phyloP scores from a whole-genome alignment of 192 early-diverging fungal genomes.

The Backusella mclennaniae region DNA sequence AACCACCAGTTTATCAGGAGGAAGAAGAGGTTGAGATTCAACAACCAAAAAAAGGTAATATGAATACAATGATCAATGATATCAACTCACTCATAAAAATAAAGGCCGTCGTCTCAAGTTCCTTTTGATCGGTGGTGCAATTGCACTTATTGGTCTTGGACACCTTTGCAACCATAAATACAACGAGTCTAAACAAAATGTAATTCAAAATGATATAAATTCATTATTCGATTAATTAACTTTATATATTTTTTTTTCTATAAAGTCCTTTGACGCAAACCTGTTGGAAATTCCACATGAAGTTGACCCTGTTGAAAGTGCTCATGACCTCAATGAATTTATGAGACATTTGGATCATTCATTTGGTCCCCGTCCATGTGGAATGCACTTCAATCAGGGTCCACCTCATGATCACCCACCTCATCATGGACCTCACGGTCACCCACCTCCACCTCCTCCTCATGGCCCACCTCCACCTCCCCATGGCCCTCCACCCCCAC shows the following conservation, averaged over 20 bases:
- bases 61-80: too few relatives aligned
- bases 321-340: neutral
- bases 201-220: neutral
- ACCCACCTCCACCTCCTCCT: neutral
- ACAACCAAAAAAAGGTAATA: neutral
- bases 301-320: neutral
- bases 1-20: neutral
- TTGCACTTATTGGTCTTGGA: neutral
- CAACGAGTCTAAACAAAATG: neutral
- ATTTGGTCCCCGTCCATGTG: constrained; percentile 1
- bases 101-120: neutral
- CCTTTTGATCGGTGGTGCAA: constrained; percentile 8
- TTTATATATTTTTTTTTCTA: neutral
- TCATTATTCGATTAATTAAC: neutral
- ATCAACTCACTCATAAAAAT: neutral
- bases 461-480: neutral
- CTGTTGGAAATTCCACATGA: neutral
- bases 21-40: neutral
- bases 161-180: constrained; percentile 3
- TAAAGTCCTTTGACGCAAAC: neutral
- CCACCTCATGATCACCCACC: neutral
- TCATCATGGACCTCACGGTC: neutral
- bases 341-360: neutral
- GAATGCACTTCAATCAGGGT: neutral
- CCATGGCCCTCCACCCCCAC: neutral